Evolutionary conservation across 2,329 filamentous ascomycete genomes (phyloP).

Genomic region (Cryphonectria nitschkei): DNA sequence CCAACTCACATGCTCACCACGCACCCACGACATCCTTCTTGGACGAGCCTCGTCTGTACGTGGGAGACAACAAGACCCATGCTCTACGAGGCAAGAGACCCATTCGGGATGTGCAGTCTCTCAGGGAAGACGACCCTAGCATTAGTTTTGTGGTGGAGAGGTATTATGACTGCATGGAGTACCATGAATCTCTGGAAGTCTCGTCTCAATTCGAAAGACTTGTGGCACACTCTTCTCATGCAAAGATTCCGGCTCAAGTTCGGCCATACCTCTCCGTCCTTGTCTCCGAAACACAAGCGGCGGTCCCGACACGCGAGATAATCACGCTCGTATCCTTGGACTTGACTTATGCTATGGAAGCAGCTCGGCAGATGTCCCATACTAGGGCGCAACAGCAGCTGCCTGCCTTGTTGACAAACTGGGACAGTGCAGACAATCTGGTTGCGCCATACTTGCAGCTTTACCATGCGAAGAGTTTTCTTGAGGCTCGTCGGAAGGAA

Average conservation of each 20-base stretch:
- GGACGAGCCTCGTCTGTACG: constrained; percentile 1
- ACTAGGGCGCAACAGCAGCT: not conserved
- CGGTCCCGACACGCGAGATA: not conserved
- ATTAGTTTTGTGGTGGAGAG: not conserved
- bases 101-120: not conserved
- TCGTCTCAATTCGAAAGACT: not conserved
- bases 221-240: not conserved
- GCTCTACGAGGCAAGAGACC: not conserved
- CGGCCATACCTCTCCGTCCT: not conserved
- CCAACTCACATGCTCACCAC: not conserved
- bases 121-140: not conserved
- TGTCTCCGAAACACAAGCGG: not conserved
- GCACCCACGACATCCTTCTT: not conserved
- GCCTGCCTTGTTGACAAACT: not conserved
- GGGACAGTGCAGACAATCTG: not conserved
- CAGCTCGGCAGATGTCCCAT: not conserved
- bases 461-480: not conserved
- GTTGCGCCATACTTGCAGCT: not conserved
- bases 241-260: not conserved
- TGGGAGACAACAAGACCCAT: not conserved
- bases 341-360: not conserved
- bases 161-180: not conserved
- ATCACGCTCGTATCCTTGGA: not conserved
- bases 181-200: not conserved
- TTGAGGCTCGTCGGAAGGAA: not conserved